Evolutionary conservation across 163 green algal species (phyloP).

Genomic region (Prototheca wickerhamii): DNA sequence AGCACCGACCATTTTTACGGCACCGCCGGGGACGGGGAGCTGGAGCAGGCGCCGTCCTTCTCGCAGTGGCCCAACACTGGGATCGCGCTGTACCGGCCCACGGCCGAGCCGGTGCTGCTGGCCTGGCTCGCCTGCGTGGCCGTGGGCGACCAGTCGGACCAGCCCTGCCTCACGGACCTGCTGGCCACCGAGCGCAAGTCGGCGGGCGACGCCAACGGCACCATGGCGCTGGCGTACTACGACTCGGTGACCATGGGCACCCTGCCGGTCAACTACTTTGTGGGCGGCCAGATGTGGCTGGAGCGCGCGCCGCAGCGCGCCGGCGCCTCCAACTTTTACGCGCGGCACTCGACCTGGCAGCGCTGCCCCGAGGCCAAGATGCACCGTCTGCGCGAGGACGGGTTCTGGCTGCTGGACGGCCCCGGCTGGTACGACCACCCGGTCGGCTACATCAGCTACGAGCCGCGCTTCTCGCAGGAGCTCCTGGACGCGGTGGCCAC

Average conservation of each 20-base stretch:
- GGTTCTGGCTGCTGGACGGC: neutral
- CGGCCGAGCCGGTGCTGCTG: no score
- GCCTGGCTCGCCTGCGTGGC: no score
- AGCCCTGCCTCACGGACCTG: no score
- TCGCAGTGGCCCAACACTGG: no score
- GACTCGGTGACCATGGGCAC: conserved; percentile 60
- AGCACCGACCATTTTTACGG: no score
- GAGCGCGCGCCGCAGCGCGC: conserved; percentile 61
- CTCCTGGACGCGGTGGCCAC: neutral
- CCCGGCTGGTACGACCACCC: conserved; percentile 21
- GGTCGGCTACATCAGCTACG: conserved; percentile 50
- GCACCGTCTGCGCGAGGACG: conserved; percentile 69
- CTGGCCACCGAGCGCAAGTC: no score
- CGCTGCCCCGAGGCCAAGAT: conserved; percentile 81
- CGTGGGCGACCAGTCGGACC: no score
- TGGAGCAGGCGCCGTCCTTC: no score
- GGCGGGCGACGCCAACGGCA: no score
- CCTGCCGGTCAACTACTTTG: conserved; percentile 67
- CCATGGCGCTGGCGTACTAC: no score
- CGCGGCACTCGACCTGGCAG: conserved; percentile 86
- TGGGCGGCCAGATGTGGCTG: conserved; percentile 87
- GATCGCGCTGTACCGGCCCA: no score
- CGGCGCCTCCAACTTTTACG: conserved; percentile 60
- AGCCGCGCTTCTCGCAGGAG: conserved; percentile 29
- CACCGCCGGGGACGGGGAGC: no score